Percentiles rank a stretch among this genome's conserved stretches.
These are phyloP conservation scores for Sordariomycetes sp. DNA, from an alignment of 2,329 filamentous ascomycete species.

Conservation along the genomic window DNA sequence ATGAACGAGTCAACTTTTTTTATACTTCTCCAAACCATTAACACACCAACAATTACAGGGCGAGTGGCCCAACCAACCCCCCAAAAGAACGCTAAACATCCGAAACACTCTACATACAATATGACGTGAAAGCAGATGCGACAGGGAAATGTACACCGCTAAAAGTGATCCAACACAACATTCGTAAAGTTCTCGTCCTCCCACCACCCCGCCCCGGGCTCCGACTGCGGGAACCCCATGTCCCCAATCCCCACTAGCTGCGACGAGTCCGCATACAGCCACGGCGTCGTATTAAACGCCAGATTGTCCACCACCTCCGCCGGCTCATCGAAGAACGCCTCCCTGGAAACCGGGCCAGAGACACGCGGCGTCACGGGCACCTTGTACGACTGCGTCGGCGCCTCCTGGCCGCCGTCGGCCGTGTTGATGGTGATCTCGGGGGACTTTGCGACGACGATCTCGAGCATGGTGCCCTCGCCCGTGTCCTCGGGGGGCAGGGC, in stretches of 20 bases:
- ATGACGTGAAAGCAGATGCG: not conserved
- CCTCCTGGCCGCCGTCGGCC: constrained; percentile 34
- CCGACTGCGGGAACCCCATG: constrained; percentile 17
- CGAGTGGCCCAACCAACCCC: not conserved
- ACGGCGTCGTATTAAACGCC: constrained; percentile 26
- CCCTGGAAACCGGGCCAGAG: constrained; percentile 8
- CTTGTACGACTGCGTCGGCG: constrained; percentile 25
- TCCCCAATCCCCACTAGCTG: constrained; percentile 23
- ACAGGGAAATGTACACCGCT: constrained; percentile 7
- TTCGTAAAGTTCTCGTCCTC: constrained; percentile 23
- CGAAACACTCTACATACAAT: not conserved
- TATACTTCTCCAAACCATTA: not conserved
- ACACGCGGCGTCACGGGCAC: constrained; percentile 11
- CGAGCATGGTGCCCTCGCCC: constrained; percentile 24
- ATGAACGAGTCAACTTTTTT: not conserved
- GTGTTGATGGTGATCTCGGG: constrained; percentile 37
- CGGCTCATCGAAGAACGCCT: constrained; percentile 15
- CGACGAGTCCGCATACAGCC: constrained; percentile 26
- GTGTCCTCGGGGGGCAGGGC: constrained; percentile 14
- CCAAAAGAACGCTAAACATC: not conserved
- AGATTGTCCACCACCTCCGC: constrained; percentile 20
- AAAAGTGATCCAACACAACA: constrained; percentile 23
- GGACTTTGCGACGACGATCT: constrained; percentile 36
- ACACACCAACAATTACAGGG: not conserved
- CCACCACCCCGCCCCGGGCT: constrained; percentile 23